phyloP scores from a whole-genome alignment of 2,329 filamentous ascomycete species.

The Fusarium haematococcum region DNA sequence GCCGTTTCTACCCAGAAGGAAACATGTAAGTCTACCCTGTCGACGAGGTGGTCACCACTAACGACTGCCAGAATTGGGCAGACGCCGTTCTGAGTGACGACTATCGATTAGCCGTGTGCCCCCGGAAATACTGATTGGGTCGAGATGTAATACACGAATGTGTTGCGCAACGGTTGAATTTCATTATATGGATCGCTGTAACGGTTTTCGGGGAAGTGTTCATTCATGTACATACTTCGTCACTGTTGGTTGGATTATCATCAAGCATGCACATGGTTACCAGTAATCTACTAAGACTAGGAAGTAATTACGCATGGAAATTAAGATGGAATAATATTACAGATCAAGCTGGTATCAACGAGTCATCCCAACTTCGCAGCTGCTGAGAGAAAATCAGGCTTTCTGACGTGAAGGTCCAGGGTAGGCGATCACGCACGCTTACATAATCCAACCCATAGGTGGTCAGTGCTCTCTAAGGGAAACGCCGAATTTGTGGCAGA shows the following conservation, averaged over 20 bases:
- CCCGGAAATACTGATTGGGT: neutral
- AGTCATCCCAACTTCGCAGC: neutral
- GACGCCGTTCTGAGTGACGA: constrained; percentile 40
- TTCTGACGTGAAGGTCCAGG: constrained; percentile 17
- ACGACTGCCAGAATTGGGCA: constrained; percentile 43
- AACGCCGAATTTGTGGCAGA: constrained; percentile 38
- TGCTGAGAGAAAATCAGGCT: neutral
- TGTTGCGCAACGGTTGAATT: neutral
- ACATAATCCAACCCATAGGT: constrained; percentile 29
- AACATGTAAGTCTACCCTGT: constrained; percentile 48
- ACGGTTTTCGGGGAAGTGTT: neutral
- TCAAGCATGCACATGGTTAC: neutral
- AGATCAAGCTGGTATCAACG: neutral
- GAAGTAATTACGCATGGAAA: neutral
- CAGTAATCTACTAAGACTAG: neutral
- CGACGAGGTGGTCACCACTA: neutral
- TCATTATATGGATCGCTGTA: neutral
- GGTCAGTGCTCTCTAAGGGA: constrained; percentile 32
- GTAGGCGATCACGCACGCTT: constrained; percentile 19
- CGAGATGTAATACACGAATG: neutral
- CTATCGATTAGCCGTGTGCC: neutral
- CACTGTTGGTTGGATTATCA: neutral
- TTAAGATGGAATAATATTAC: neutral
- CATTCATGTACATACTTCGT: neutral
- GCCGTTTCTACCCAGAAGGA: constrained; percentile 50